Evolutionary conservation across 2,329 filamentous ascomycete genomes (phyloP), one percentile per base, ranked within the genome.

Genomic region (Huntiella savannae): DNA sequence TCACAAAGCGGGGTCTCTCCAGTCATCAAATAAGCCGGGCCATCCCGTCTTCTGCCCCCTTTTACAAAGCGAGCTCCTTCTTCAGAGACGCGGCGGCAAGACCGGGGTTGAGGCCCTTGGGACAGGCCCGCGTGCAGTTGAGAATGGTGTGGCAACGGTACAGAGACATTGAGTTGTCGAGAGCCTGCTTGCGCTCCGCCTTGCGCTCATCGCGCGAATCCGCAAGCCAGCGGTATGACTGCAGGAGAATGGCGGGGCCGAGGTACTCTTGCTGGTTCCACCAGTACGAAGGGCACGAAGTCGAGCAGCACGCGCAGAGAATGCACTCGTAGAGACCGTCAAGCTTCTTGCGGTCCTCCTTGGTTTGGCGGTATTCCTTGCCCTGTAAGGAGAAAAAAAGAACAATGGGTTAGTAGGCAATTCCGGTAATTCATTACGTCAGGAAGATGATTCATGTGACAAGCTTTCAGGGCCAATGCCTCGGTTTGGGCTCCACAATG

Each of bases 181-280:
- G 73, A 50, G 82, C 82, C 54, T 79, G 77, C 74, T 91, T 91
- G 62, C 91, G 81, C 73, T 93, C 78, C 49, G 73, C 78, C 57
- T 72, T 92, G 64, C 75, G 78, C 75, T 95, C 82, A 62, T 98
- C 91, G 65, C 91, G 81, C 38, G 84, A 92, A 63, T 98, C 91
- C 59, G 79, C 82, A 54, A 98, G 73, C 91, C 91, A 98, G 60
- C 88, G 79, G 77, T 96, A 98, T 6, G 86, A 94, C 69, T 98
- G 91, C 54, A 98, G 77, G 45, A 98, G 81, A 51, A 98, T 84
- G 54, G 91, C 91, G 50, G 91, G 91, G 53, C 91, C 91, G 43
- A 98, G 83, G 70, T 98, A 98, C 66, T 96, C 87, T 68, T 96
- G 87, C 56, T 81, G 79, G 72, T 98, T 98, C 91, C 91, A 98